A percentile compares a stretch with the other conserved stretches of the same genome.
Conservation (phyloP, 306 rosid species). For the Prunus mira region DNA sequence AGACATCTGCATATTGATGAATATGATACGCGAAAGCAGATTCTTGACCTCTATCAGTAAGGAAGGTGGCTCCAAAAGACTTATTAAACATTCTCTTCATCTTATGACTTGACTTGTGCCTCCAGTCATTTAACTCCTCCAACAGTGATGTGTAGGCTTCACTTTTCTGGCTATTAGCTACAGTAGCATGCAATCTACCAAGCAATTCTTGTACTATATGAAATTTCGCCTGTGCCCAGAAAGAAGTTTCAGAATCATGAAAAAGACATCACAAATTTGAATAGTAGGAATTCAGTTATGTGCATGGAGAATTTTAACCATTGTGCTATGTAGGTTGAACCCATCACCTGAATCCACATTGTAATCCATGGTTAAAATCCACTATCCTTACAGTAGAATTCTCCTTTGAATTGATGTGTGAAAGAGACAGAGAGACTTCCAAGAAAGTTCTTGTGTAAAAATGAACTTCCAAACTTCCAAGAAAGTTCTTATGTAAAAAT, state of each 20-base stretch:
- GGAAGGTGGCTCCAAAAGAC: conserved; percentile 90
- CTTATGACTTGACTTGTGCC: conserved; percentile 55
- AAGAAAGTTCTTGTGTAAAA: neutral
- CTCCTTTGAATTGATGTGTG: too few relatives aligned
- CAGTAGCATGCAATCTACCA: conserved; percentile 79
- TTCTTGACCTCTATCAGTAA: conserved; percentile 89
- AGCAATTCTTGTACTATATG: conserved; percentile 84
- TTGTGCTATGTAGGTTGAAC: neutral
- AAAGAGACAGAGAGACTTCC: too few relatives aligned
- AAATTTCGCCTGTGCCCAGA: conserved; percentile 72
- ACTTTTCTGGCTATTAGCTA: conserved; percentile 43
- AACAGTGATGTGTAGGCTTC: conserved; percentile 51
- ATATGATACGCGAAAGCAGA: conserved; percentile 93
- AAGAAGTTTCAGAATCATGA: conserved; percentile 19
- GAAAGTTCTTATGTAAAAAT: neutral
- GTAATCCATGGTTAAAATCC: neutral
- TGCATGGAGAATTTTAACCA: neutral
- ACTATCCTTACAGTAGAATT: too few relatives aligned
- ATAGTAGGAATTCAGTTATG: neutral
- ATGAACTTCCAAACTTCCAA: neutral
- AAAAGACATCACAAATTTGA: conserved; percentile 16
- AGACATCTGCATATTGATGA: conserved; percentile 96
- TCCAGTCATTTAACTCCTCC: conserved; percentile 65
- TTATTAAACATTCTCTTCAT: conserved; percentile 84
- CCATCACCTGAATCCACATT: neutral